A percentile compares a stretch with the other conserved stretches of the same genome.
Conservation (phyloP, 768 basidiomycete genomes). For the Boletus reticuloceps region DNA sequence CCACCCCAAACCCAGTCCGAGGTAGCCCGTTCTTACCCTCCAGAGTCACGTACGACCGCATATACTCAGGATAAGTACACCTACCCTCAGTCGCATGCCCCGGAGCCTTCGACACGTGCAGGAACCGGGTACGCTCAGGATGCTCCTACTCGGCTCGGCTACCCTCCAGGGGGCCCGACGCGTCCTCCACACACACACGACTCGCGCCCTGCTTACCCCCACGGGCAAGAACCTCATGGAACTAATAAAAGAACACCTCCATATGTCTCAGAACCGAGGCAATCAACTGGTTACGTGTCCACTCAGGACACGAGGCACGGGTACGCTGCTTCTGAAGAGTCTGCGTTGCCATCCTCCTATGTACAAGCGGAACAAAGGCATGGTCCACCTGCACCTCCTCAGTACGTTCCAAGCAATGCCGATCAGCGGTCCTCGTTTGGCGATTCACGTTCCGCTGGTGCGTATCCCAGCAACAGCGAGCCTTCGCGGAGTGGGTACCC, state of each 20-base stretch:
- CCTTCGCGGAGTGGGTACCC: conserved; percentile 13
- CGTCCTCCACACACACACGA: conserved; percentile 17
- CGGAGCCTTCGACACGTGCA: conserved; percentile 16
- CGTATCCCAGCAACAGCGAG: conserved; percentile 14
- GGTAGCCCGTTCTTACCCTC: conserved; percentile 14
- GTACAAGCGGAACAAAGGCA: conserved; percentile 20
- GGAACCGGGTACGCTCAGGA: conserved; percentile 15
- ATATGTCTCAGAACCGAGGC: conserved; percentile 21
- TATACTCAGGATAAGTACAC: conserved; percentile 23
- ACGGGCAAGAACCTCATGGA: conserved; percentile 18
- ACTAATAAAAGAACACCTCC: conserved; percentile 1
- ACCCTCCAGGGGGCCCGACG: conserved; percentile 13
- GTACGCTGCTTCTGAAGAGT: conserved; percentile 16
- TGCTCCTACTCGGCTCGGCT: conserved; percentile 12
- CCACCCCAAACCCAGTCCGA: conserved; percentile 15
- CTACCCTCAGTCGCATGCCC: conserved; percentile 19
- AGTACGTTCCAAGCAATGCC: conserved; percentile 15
- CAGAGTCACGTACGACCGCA: conserved; percentile 18
- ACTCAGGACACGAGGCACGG: conserved; percentile 21
- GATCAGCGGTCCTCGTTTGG: conserved; percentile 21
- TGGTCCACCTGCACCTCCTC: conserved; percentile 5
- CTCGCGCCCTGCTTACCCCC: conserved; percentile 14
- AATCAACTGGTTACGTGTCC: conserved; percentile 17
- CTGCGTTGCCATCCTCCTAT: conserved; percentile 15
- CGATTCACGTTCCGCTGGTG: conserved; percentile 20